Conservation (phyloP, 2,329 filamentous ascomycete species). For the Neurospora crassa region DNA sequence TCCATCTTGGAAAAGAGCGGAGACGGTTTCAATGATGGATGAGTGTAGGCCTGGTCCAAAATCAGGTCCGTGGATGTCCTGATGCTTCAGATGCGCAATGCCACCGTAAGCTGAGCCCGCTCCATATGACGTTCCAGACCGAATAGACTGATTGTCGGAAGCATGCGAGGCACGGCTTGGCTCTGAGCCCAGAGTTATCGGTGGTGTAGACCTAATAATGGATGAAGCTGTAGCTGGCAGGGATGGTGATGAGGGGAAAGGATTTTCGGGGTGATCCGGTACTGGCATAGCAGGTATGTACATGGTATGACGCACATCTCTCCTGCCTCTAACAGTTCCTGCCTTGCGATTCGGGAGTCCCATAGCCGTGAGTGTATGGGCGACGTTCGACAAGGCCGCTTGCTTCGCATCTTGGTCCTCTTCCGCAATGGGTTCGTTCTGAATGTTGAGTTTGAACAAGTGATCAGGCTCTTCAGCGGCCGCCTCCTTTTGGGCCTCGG, state of each 20-base stretch:
- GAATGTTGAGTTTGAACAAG: conserved; percentile 71
- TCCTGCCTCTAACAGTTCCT: conserved; percentile 74
- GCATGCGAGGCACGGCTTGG: conserved; percentile 50
- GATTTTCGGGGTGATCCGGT: conserved; percentile 25
- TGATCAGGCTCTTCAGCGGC: conserved; percentile 52
- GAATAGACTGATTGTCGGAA: conserved; percentile 85
- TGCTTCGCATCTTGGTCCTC: conserved; percentile 66
- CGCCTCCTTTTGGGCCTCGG: conserved; percentile 61
- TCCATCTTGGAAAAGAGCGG: conserved; percentile 69
- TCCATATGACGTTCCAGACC: conserved; percentile 74
- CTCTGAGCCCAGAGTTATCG: conserved; percentile 53
- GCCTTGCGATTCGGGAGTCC: conserved; percentile 58
- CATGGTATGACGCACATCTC: conserved; percentile 87
- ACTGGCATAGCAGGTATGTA: conserved; percentile 51
- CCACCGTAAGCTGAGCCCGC: conserved; percentile 27
- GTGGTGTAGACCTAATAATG: conserved; percentile 34
- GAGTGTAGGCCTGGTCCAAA: conserved; percentile 70
- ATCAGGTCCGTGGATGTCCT: conserved; percentile 69
- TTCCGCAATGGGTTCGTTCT: conserved; percentile 67
- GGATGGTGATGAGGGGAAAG: conserved; percentile 28
- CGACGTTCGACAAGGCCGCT: conserved; percentile 66
- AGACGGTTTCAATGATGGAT: conserved; percentile 89
- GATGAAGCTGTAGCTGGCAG: conserved; percentile 23
- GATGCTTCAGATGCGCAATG: conserved; percentile 63
- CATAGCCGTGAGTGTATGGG: conserved; percentile 57